Base-by-base conservation (phyloP, 1,139 yeast genomes). In the Pichia inconspicua region DNA sequence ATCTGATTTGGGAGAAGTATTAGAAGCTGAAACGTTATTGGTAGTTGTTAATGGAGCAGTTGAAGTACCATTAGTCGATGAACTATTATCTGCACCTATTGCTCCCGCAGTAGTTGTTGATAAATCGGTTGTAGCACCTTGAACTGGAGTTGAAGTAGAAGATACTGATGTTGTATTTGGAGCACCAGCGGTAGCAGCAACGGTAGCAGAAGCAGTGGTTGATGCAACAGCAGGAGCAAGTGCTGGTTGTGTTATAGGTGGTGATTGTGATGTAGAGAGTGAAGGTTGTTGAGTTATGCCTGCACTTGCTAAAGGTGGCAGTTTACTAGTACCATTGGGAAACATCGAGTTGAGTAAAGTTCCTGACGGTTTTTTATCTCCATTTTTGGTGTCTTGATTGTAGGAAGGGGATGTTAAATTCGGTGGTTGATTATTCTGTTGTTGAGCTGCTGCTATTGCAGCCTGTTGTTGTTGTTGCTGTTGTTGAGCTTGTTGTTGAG, bases 401-500 rank as follows among this genome's bases (percentile, higher is more conserved):
- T 15, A 25, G 2, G 9, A 4, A 6, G 41, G n/a, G 14, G 41
- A n/a, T 14, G 41, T 25, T 4, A 39, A 15, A 17, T n/a, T 39
- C 27, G 43, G 39, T 15, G 45, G 39, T 45, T 36, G 44, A 9
- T 17, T 14, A 22, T 25, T 53, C 14, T 39, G 52, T 42, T 38
- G 30, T 39, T 39, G 41, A 14, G 10, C n/a, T 19, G 19, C 25
- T 22, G 25, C 25, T 19, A 19, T 17, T 22, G 25, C 25, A 10
- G 22, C 27, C n/a, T 37, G 45, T 14, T 28, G 51, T 38, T 45
- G 55, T 15, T 25, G 45, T 46, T 55, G 56, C 5, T 32, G 55
- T 31, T 40, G 53, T 37, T 55, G 62, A 10, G 22, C 27, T 10
- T 37, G 45, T 14, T 28, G 38, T 9, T 32, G 55, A n/a, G 50